These are phyloP conservation scores for Septoria linicola DNA, from an alignment of 2,329 filamentous ascomycete species.

Conservation along the genomic window DNA sequence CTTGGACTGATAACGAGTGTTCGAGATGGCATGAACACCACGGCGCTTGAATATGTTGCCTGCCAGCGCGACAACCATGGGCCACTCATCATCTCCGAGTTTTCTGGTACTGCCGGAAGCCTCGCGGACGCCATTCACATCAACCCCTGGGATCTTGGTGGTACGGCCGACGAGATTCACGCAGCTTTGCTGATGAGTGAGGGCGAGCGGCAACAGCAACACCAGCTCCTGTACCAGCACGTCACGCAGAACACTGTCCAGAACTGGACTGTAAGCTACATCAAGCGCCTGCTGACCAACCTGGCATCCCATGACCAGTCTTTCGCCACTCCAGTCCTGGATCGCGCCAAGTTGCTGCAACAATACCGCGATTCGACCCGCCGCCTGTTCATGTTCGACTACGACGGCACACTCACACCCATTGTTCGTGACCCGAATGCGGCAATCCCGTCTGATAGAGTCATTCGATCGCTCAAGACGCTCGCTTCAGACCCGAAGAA, in stretches of 20 bases:
- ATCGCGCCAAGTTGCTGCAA: conserved; percentile 68
- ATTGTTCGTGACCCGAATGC: conserved; percentile 90
- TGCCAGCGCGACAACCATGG: conserved; percentile 85
- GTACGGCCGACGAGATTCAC: conserved; percentile 81
- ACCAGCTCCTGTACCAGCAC: conserved; percentile 74
- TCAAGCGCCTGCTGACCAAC: conserved; percentile 76
- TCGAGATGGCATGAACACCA: conserved; percentile 96
- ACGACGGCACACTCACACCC: conserved; percentile 92
- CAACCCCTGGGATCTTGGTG: conserved; percentile 89
- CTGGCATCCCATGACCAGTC: conserved; percentile 73
- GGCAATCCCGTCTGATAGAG: conserved; percentile 80
- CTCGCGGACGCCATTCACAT: conserved; percentile 87
- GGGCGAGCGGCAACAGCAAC: conserved; percentile 65
- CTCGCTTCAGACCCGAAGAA: conserved; percentile 80
- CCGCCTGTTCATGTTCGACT: conserved; percentile 97
- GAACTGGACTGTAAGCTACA: conserved; percentile 76
- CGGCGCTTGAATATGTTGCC: conserved; percentile 89
- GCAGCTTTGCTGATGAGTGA: conserved; percentile 73
- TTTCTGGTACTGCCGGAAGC: conserved; percentile 88
- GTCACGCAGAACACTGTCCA: conserved; percentile 85
- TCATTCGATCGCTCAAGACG: conserved; percentile 75
- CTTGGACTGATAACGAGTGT: conserved; percentile 94
- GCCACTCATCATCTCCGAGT: conserved; percentile 91
- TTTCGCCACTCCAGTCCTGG: conserved; percentile 76
- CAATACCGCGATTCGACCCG: conserved; percentile 74